Evolutionary conservation across 495 filamentous ascomycete genomes (phyloP).

Genomic region (Bryoglossum gracile): DNA sequence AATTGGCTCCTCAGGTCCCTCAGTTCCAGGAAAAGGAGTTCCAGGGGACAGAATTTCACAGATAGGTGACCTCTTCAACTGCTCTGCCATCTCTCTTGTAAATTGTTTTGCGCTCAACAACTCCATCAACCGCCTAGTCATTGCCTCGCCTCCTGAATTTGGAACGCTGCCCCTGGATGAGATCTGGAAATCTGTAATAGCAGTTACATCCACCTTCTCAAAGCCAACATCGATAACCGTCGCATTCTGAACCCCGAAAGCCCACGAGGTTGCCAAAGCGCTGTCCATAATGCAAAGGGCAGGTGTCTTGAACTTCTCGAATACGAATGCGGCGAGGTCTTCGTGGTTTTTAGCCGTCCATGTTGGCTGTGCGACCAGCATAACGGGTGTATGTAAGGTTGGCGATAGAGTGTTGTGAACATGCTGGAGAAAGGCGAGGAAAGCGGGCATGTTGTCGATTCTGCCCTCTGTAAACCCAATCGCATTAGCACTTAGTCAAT

Average conservation of each 20-base stretch:
- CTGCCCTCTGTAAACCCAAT: conserved; percentile 47
- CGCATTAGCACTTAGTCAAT: not conserved
- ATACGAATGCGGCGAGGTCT: conserved; percentile 79
- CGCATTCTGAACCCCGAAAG: conserved; percentile 65
- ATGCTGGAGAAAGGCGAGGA: conserved; percentile 83
- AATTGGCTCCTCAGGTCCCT: conserved; percentile 40
- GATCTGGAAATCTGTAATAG: conserved; percentile 69
- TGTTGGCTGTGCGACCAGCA: conserved; percentile 76
- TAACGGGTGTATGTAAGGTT: conserved; percentile 86
- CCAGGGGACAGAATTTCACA: conserved; percentile 80
- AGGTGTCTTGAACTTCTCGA: conserved; percentile 93
- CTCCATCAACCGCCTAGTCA: conserved; percentile 68
- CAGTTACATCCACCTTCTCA: conserved; percentile 86
- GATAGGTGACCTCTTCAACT: conserved; percentile 81
- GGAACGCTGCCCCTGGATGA: conserved; percentile 57
- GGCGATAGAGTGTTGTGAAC: conserved; percentile 81
- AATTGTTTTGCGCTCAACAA: conserved; percentile 65
- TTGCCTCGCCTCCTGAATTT: conserved; percentile 75
- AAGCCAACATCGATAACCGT: conserved; percentile 86
- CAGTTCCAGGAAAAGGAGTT: conserved; percentile 45
- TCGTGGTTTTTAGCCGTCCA: conserved; percentile 84
- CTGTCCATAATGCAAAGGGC: conserved; percentile 82
- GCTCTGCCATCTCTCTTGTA: conserved; percentile 84
- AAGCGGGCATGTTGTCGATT: conserved; percentile 81
- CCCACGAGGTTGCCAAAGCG: conserved; percentile 75